Base-by-base conservation (phyloP, 257 asterid species). In the Cordia subcordata region DNA sequence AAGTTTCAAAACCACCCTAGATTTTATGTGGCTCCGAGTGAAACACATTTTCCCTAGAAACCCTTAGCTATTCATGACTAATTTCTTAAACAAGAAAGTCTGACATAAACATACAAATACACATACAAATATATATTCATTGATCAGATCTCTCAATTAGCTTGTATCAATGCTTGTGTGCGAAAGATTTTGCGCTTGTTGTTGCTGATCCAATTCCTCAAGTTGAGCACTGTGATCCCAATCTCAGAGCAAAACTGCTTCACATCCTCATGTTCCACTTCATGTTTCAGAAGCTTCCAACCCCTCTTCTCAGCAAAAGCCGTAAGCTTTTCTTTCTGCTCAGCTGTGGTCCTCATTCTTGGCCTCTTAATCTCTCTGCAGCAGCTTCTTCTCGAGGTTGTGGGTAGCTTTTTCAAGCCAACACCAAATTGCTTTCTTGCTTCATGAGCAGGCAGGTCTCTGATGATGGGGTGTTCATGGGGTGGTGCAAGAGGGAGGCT, bases 151-250 rank as follows among this genome's bases (percentile, higher is more conserved):
- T 39, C 23, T 39, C 13, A 1, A n/a, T n/a, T n/a, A 13, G 10
- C 50, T 10, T 6, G 10, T 0, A 10, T 10, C 21, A 13, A n/a
- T 16, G 11, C 10, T 56, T 37, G 60, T 17, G 12, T 33, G 8
- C 15, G 14, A 8, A 11, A 11, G 4, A 33, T 0, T 14, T 60
- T 58, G 8, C 20, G 52, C 13, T 35, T 46, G 18, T 56, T 54
- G 23, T 62, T 68, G 14, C 44, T 50, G 42, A 68, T 62, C 68
- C 73, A 61, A 5, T 54, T 68, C 39, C 38, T 61, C 23, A 68
- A 55, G 10, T 17, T 11, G 1, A 11, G 4, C 0, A 17, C 49
- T 15, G n/a, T 61, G 58, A 68, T 59, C 15, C 51, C 72, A 53
- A 55, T 40, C n/a, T 68, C 72, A 0, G 13, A 16, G 33, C 73